phyloP scores from a whole-genome alignment of 495 filamentous ascomycete genomes.

The Monascus purpureus region DNA sequence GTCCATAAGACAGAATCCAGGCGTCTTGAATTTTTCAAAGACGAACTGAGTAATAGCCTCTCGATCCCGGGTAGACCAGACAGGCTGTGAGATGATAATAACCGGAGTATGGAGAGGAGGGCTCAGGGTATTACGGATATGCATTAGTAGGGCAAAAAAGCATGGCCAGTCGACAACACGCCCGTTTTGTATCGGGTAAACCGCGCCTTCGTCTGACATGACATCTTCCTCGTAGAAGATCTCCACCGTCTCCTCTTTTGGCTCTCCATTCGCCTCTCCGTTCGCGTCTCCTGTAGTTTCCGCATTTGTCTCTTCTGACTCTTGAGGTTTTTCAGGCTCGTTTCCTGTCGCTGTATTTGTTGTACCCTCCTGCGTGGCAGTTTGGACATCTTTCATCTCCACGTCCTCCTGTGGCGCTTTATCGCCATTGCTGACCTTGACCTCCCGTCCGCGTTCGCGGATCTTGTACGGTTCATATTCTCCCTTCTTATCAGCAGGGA shows the following conservation, averaged over 20 bases:
- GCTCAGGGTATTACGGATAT: constrained; percentile 75
- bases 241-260: constrained; percentile 25
- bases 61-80: constrained; percentile 71
- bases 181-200: constrained; percentile 77
- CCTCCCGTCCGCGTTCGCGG: constrained; percentile 49
- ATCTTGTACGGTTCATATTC: constrained; percentile 78
- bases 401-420: constrained; percentile 30
- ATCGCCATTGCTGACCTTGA: constrained; percentile 20
- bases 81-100: constrained; percentile 70
- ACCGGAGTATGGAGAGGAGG: constrained; percentile 91
- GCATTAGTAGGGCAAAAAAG: constrained; percentile 78
- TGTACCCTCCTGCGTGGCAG: constrained; percentile 6
- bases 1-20: constrained; percentile 76
- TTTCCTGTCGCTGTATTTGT: constrained; percentile 2
- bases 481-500: constrained; percentile 60
- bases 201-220: constrained; percentile 73
- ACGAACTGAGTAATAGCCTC: constrained; percentile 79
- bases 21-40: constrained; percentile 93
- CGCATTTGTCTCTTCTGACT: constrained; percentile 4
- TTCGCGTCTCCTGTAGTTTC: constrained; percentile 4
- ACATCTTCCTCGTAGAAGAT: constrained; percentile 73
- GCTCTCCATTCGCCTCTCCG: constrained; percentile 6
- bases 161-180: constrained; percentile 76
- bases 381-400: constrained; percentile 26
- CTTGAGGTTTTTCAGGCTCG: constrained; percentile 3